These are phyloP conservation scores for Akebia trifoliata DNA, from an alignment of 164 flowering plant species.

Conservation along the genomic window DNA sequence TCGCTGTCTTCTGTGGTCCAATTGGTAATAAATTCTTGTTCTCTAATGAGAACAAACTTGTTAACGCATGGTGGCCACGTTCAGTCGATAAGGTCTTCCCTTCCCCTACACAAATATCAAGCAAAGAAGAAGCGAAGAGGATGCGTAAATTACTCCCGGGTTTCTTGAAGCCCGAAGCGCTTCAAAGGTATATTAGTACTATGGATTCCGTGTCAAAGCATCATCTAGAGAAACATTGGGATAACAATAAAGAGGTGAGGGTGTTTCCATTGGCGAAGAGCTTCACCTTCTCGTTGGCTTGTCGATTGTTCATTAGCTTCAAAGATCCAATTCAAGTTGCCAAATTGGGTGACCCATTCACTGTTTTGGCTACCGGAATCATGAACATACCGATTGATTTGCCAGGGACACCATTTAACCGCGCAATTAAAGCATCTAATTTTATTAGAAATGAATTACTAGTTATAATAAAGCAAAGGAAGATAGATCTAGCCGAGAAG, in stretches of 20 bases:
- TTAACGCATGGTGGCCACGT: conserved; percentile 25
- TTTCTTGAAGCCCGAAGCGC: conserved; percentile 24
- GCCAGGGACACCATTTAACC: conserved; percentile 38
- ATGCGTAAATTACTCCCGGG: conserved; percentile 19
- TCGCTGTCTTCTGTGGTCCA: conserved; percentile 20
- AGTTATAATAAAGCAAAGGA: conserved; percentile 9
- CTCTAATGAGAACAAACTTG: conserved; percentile 24
- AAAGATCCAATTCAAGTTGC: conserved; percentile 32
- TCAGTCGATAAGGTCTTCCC: conserved; percentile 21
- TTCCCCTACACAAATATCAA: conserved; percentile 10
- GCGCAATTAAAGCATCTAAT: conserved; percentile 9
- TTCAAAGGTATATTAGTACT: conserved; percentile 16
- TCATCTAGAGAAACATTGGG: conserved; percentile 16
- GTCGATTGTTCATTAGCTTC: conserved; percentile 23
- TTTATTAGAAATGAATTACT: conserved; percentile 25
- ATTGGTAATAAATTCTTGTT: conserved; percentile 27
- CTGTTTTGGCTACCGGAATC: conserved; percentile 5
- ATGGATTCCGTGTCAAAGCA: conserved; percentile 24
- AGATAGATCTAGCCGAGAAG: conserved; percentile 5
- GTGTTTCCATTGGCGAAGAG: conserved; percentile 13
- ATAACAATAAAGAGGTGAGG: conserved; percentile 5
- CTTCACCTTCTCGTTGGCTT: conserved; percentile 24
- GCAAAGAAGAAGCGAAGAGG: conserved; percentile 20
- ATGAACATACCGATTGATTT: conserved; percentile 15
- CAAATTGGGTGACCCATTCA: conserved; percentile 7